These are phyloP conservation scores for Adansonia grandidieri DNA, from an alignment of 441 rosid genomes.

Conservation along the genomic window DNA sequence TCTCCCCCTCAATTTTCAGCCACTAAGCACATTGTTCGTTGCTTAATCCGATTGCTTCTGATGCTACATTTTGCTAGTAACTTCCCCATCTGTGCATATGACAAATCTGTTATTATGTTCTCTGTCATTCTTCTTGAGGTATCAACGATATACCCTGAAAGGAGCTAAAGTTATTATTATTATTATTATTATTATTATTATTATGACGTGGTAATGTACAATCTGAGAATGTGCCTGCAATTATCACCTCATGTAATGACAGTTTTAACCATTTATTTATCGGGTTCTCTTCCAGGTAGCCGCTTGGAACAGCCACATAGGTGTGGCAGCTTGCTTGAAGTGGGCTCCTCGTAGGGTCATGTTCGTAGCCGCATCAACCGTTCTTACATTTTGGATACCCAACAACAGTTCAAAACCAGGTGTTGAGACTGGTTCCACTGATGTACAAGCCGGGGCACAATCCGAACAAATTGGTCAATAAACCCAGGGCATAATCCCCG, in stretches of 20 bases:
- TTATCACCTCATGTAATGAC: not conserved
- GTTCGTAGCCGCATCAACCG: constrained; percentile 84
- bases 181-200: not conserved
- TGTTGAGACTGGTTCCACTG: constrained; percentile 38
- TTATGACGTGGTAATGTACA: not conserved
- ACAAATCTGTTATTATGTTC: not conserved
- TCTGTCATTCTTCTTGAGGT: not conserved
- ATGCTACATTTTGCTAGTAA: not conserved
- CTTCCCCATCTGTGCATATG: not conserved
- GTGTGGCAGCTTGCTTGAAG: constrained; percentile 80
- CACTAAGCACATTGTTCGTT: not conserved
- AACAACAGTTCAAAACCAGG: constrained; percentile 43
- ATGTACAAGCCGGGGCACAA: constrained; percentile 35
- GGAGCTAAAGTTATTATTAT: not conserved
- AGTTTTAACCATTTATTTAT: not conserved
- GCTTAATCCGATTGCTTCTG: not conserved
- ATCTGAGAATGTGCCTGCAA: not conserved
- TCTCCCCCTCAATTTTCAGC: not conserved
- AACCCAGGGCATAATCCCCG: constrained; percentile 2
- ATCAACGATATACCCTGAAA: not conserved
- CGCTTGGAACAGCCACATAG: constrained; percentile 78
- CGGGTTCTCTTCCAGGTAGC: constrained; percentile 54
- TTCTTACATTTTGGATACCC: constrained; percentile 95
- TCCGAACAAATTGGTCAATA: constrained; percentile 39
- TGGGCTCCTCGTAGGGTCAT: constrained; percentile 96